phyloP scores from a whole-genome alignment of 1,284 basidiomycete species.

The Hemileia vastatrix region DNA sequence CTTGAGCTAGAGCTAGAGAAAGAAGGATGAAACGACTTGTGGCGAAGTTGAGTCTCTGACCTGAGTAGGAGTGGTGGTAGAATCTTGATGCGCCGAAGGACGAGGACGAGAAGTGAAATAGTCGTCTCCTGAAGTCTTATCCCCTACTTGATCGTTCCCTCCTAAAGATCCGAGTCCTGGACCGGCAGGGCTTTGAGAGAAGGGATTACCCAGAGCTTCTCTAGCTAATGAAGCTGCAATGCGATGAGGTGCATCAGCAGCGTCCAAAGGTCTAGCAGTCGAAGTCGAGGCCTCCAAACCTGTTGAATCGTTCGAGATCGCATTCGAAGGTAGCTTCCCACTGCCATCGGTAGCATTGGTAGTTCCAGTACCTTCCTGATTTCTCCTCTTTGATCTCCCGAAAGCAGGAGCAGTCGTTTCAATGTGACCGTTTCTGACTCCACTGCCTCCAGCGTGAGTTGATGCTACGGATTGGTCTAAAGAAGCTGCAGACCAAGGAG shows the following conservation, averaged over 20 bases:
- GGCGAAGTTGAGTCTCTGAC: neutral
- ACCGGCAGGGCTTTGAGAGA: conserved; percentile 10
- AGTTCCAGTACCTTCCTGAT: conserved; percentile 18
- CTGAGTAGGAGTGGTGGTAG: neutral
- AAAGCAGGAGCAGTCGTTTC: conserved; percentile 11
- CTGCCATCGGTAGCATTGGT: conserved; percentile 6
- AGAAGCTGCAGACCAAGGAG: neutral
- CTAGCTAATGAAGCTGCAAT: neutral
- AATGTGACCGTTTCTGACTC: neutral
- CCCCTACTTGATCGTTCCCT: too few relatives aligned
- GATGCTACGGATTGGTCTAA: conserved; percentile 7
- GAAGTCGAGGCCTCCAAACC: conserved; percentile 24
- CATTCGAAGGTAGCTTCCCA: conserved; percentile 25
- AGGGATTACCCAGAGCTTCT: conserved; percentile 7
- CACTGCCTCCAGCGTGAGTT: conserved; percentile 19
- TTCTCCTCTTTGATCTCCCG: conserved; percentile 2
- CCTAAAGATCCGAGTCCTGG: neutral
- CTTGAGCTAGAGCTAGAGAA: neutral
- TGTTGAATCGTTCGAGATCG: conserved; percentile 27
- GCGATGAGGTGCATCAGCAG: conserved; percentile 9
- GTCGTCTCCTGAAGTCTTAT: neutral
- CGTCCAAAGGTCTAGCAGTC: conserved; percentile 11
- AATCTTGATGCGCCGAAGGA: neutral
- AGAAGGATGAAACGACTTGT: too few relatives aligned
- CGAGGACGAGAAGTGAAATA: neutral